Base-by-base conservation (phyloP, 768 basidiomycete species). In the Xanthoconium purpureum region DNA sequence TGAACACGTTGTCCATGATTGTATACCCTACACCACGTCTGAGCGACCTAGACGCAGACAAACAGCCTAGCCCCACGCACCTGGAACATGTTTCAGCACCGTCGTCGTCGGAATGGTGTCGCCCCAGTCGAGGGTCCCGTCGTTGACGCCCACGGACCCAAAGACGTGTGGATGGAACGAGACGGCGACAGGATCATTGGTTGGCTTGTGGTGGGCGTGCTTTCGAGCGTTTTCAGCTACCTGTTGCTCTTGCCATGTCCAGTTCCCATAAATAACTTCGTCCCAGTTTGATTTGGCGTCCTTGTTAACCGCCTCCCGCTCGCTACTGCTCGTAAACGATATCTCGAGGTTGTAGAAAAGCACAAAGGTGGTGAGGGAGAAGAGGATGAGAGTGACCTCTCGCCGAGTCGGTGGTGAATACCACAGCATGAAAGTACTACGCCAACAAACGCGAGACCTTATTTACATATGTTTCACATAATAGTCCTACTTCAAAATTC, bases 1-100 rank as follows among this genome's bases (percentile, higher is more conserved):
- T 71, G 64, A 88, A 82, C n/a, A 91, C 78, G 57, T 91, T 88
- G 63, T 94, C 90, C 54, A 95, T 75, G 43, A 94, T 81, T 1
- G 89, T 92, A 73, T 85, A 91, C 5, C 94, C 94, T 94, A 61
- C 36, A 40, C 33, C 36, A 45, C 12, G 28, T 55, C 51, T 57
- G 32, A 64, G 50, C 37, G 28, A 33, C 20, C 12, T 15, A 46
- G 7, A 9, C 6, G 15, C 15, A 39, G 14, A 55, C 9, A 11
- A 47, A 30, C 35, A 35, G 12, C 9, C 33, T 2, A 35, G 10
- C 2, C n/a, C n/a, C 5, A 61, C 75, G 36, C 53, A 89, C 89
- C 89, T 61, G 88, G 80, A 32, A 79, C 76, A 71, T 91, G 89
- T 43, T 79, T 79, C 20, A 85, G 64, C 45, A 89, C 63, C n/a